Percentiles rank a stretch among this genome's conserved stretches.
Conservation (phyloP, 176 grass and related monocot species). For the Paspalum notatum region DNA sequence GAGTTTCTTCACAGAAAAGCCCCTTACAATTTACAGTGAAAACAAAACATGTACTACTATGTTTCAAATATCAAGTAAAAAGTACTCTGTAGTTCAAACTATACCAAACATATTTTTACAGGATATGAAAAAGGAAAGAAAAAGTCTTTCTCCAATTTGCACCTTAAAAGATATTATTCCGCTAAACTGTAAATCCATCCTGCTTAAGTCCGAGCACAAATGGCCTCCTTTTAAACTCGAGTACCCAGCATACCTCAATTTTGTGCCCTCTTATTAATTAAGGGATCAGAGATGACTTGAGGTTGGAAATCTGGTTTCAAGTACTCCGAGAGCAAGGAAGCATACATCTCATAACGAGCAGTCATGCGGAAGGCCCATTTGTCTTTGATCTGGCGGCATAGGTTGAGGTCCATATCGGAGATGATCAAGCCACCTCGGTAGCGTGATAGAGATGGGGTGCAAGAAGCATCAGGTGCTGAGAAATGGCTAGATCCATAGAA, state of each 20-base stretch:
- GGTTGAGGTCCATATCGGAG: slow-evolving; percentile 94
- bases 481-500: slow-evolving; percentile 97
- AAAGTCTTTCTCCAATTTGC: background rate
- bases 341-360: slow-evolving; percentile 84
- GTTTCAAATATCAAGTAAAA: slow-evolving; percentile 10
- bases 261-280: slow-evolving; percentile 61
- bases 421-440: slow-evolving; percentile 82
- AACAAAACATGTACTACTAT: background rate
- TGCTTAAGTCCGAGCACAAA: background rate
- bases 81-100: background rate
- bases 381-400: slow-evolving; percentile 95
- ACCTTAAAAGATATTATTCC: slow-evolving; percentile 22
- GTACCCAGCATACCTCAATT: slow-evolving; percentile 4
- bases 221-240: background rate
- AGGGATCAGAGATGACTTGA: slow-evolving; percentile 75
- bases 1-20: background rate
- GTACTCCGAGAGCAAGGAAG: slow-evolving; percentile 71
- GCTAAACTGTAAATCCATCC: background rate
- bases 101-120: slow-evolving; percentile 43
- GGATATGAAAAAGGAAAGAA: slow-evolving; percentile 14
- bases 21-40: background rate
- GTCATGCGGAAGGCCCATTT: slow-evolving; percentile 99
- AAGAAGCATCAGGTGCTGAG: slow-evolving; percentile 86
- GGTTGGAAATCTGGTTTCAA: slow-evolving; percentile 74
- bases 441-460: slow-evolving; percentile 88